Conservation (phyloP, 441 rosid species). For the Croton setiger region DNA sequence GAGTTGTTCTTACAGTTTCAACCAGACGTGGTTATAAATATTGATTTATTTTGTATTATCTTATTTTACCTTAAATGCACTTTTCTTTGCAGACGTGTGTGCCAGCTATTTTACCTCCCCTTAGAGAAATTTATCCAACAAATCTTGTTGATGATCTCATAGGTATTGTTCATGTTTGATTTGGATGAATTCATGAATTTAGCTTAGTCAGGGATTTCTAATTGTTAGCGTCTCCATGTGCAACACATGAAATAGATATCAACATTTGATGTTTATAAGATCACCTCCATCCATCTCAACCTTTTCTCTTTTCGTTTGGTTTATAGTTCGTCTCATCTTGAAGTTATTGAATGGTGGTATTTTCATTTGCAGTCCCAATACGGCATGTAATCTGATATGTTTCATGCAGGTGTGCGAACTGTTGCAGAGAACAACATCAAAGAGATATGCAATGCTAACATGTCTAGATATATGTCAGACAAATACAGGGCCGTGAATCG, state of each 20-base stretch:
- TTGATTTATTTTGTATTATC: neutral
- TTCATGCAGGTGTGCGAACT: conserved; percentile 45
- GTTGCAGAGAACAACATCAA: conserved; percentile 58
- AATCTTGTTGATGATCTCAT: conserved; percentile 65
- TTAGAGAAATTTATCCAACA: conserved; percentile 63
- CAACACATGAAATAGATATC: neutral
- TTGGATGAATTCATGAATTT: neutral
- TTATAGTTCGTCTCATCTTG: no score
- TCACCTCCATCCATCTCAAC: neutral
- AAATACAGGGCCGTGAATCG: conserved; percentile 39
- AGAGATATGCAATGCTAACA: conserved; percentile 51
- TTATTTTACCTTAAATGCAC: neutral
- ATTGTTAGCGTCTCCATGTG: neutral
- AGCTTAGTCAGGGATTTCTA: neutral
- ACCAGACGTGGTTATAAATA: neutral
- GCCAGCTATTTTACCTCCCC: conserved; percentile 89
- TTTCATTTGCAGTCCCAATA: neutral
- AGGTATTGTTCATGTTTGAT: conserved; percentile 39
- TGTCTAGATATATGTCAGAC: conserved; percentile 47
- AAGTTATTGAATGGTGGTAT: neutral
- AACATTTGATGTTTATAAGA: neutral
- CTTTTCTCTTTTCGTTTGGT: neutral
- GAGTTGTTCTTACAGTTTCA: neutral
- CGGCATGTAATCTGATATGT: neutral
- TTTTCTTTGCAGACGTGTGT: conserved; percentile 65